These are phyloP conservation scores for Hygrophorus russula DNA, from an alignment of 768 basidiomycete species.

Conservation along the genomic window DNA sequence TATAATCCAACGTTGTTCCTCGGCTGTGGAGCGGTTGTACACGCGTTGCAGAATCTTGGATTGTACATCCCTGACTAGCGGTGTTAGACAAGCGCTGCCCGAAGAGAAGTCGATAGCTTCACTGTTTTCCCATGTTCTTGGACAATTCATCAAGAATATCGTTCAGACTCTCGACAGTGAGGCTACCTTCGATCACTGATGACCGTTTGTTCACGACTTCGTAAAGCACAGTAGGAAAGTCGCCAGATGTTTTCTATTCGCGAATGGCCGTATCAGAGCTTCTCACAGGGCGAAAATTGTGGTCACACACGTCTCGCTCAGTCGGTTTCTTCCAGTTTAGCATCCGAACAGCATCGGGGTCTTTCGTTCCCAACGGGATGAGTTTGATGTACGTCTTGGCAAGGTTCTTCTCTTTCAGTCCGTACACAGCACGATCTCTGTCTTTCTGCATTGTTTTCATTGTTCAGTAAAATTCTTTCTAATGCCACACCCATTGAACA, in stretches of 20 bases:
- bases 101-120: slow-evolving; percentile 12
- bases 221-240: slow-evolving; percentile 79
- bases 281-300: neutral
- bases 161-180: slow-evolving; percentile 82
- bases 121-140: slow-evolving; percentile 67
- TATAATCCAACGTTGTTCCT: slow-evolving; percentile 94
- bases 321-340: slow-evolving; percentile 86
- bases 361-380: slow-evolving; percentile 70
- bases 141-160: slow-evolving; percentile 68
- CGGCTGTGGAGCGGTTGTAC: slow-evolving; percentile 68
- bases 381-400: slow-evolving; percentile 89
- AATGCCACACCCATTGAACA: slow-evolving; percentile 2
- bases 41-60: slow-evolving; percentile 66
- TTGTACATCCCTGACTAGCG: slow-evolving; percentile 52
- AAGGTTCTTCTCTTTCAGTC: slow-evolving; percentile 88
- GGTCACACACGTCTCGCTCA: slow-evolving; percentile 44
- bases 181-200: slow-evolving; percentile 61
- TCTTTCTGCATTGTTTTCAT: slow-evolving; percentile 60
- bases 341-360: slow-evolving; percentile 72
- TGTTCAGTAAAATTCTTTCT: neutral
- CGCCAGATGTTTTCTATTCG: slow-evolving; percentile 60
- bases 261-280: neutral
- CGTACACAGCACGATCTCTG: slow-evolving; percentile 83
- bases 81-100: slow-evolving; percentile 5
- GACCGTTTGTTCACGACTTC: slow-evolving; percentile 82